Evolutionary conservation across 345 rosid genomes (phyloP).

Genomic region (Eucalyptus polyanthemos): DNA sequence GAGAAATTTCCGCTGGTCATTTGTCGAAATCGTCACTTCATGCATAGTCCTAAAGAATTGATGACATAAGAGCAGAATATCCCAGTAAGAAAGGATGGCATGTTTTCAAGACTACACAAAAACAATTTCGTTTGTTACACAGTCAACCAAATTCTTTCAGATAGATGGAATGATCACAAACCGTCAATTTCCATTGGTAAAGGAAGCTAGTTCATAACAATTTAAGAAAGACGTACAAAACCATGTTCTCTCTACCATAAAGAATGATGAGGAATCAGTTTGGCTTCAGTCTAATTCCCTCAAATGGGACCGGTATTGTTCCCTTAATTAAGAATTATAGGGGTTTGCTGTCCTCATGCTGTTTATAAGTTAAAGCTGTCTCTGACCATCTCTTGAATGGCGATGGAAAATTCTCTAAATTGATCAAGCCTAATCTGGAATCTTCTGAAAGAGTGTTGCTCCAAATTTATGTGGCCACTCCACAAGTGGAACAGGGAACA

Average conservation of each 20-base stretch:
- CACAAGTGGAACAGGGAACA: not conserved
- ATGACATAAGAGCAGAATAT: not conserved
- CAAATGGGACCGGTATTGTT: not conserved
- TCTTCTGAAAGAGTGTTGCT: not conserved
- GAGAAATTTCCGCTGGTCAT: conserved; percentile 55
- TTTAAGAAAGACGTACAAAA: not conserved
- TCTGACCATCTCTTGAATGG: not conserved
- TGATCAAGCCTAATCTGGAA: not conserved
- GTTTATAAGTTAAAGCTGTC: not conserved
- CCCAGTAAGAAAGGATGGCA: not conserved
- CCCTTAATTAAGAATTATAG: not conserved
- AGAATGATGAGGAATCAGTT: not conserved
- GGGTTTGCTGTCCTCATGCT: not conserved
- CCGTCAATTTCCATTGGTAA: not conserved
- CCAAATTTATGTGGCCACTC: not conserved
- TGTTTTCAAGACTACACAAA: not conserved
- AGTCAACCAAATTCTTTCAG: not conserved
- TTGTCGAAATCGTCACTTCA: conserved; percentile 62
- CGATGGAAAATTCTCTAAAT: not conserved
- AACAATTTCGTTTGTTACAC: not conserved
- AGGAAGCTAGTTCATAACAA: not conserved
- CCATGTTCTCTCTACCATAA: not conserved
- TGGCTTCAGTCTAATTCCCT: not conserved
- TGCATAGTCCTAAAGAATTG: conserved; percentile 41
- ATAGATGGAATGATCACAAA: not conserved